Base-by-base conservation (phyloP, 2,329 filamentous ascomycete genomes). In the Fusarium sulawesiense region DNA sequence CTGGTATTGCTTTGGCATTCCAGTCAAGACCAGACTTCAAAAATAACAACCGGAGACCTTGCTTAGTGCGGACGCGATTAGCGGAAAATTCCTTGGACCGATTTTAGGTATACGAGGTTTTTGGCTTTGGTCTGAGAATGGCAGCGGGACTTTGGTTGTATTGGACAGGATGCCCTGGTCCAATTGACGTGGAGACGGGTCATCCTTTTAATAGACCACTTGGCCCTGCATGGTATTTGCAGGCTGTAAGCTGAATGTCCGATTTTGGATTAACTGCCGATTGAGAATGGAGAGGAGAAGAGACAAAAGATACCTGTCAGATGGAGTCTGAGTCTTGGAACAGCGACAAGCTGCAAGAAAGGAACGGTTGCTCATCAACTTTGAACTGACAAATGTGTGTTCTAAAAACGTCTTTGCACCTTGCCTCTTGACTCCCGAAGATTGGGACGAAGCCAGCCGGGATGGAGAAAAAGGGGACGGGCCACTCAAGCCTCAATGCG, bases 41-140 rank as follows among this genome's bases (percentile, higher is more conserved):
- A 55, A 55, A 66, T 66, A 66, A 66, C 61, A 66, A 6, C 37
- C 30, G n/a, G 7, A 23, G 12, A 23, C 49, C 47, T 25, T 23
- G 53, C 40, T 27, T 40, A 44, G 34, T 23, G 25, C 12, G 6
- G 21, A 29, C 20, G 47, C 48, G 62, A 65, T 65, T 65, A 66
- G 62, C 62, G 64, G 64, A 66, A 66, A 60, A 60, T 64, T 61
- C 20, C n/a, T 20, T n/a, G 27, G 27, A 21, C 30, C 30, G 63
- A 51, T 53, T 65, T 64, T 41, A 50, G 20, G 23, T 63, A 64
- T 64, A 64, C 61, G 61, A 64, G 61, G 61, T 64, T 45, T 32
- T n/a, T 54, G 44, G 29, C 29, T 16, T 14, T 29, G 30, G 34
- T 50, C 49, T 29, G 46, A 7, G 14, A 25, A 45, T 25, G 21